phyloP scores from a whole-genome alignment of 306 rosid genomes.

The Casuarina cunninghamiana region DNA sequence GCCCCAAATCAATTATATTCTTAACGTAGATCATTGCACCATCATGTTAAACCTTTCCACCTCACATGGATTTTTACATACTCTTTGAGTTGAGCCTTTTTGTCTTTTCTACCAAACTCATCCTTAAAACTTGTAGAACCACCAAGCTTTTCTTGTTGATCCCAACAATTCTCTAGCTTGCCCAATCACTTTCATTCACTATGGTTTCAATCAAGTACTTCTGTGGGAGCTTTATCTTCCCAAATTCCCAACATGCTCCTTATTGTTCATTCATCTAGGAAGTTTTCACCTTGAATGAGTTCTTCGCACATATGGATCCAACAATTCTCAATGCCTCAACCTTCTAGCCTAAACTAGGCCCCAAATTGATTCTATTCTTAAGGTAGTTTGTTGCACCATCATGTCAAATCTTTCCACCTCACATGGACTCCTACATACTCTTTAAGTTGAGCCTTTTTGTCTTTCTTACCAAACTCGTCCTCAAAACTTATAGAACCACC shows the following conservation, averaged over 20 bases:
- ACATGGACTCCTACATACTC: constrained; percentile 64
- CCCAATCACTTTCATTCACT: constrained; percentile 38
- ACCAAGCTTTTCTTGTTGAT: constrained; percentile 54
- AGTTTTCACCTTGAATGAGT: constrained; percentile 36
- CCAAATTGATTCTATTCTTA: constrained; percentile 49
- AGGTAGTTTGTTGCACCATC: constrained; percentile 57
- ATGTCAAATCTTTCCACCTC: constrained; percentile 45
- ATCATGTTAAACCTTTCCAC: constrained; percentile 48
- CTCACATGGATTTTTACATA: constrained; percentile 59
- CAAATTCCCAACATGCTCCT: constrained; percentile 54
- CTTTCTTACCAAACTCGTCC: constrained; percentile 41
- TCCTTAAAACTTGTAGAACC: constrained; percentile 66
- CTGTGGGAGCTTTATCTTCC: constrained; percentile 60
- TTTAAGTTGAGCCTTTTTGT: constrained; percentile 66
- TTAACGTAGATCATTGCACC: constrained; percentile 57
- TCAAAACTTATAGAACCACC: constrained; percentile 68
- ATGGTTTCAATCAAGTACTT: constrained; percentile 44
- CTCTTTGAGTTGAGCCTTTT: constrained; percentile 70
- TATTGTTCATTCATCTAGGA: constrained; percentile 54
- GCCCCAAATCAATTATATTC: constrained; percentile 44
- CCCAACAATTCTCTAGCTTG: constrained; percentile 41
- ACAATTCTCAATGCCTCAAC: background rate
- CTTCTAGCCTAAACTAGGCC: constrained; percentile 28
- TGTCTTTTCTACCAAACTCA: constrained; percentile 40
- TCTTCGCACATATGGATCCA: constrained; percentile 38